These are phyloP conservation scores for Phoenix dactylifera DNA, from an alignment of 176 grass and related monocot species.

Conservation along the genomic window DNA sequence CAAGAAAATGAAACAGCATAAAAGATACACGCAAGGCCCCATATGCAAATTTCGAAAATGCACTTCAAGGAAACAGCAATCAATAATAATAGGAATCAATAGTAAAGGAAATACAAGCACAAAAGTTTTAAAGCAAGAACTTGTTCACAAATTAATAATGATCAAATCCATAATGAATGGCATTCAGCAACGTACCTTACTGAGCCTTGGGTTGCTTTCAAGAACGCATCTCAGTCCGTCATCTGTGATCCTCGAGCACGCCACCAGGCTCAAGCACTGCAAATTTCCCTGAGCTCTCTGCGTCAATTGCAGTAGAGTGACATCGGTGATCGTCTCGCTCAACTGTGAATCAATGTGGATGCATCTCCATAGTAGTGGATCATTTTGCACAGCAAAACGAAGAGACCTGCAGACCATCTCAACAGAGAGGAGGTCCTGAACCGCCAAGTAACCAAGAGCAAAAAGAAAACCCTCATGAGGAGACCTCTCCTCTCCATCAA, in stretches of 20 bases:
- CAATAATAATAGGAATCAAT: too few relatives aligned
- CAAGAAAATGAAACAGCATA: too few relatives aligned
- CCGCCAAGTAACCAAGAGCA: slow-evolving; percentile 41
- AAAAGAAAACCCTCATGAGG: slow-evolving; percentile 40
- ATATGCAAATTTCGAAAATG: too few relatives aligned
- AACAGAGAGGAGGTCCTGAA: slow-evolving; percentile 50
- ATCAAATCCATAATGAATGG: too few relatives aligned
- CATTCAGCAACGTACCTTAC: slow-evolving; percentile 43
- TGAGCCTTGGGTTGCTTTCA: slow-evolving; percentile 40
- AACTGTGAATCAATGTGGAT: slow-evolving; percentile 44
- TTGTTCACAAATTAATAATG: too few relatives aligned
- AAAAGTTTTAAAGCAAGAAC: too few relatives aligned
- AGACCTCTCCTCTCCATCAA: slow-evolving; percentile 18
- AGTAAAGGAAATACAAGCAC: too few relatives aligned
- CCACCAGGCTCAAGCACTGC: slow-evolving; percentile 38
- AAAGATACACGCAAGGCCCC: too few relatives aligned
- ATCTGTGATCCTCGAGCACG: slow-evolving; percentile 64
- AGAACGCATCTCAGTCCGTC: slow-evolving; percentile 64
- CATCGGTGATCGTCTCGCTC: slow-evolving; percentile 49
- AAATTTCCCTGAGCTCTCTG: slow-evolving; percentile 39
- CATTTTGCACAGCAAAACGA: slow-evolving; percentile 26
- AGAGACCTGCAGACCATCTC: slow-evolving; percentile 72
- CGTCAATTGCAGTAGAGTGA: slow-evolving; percentile 38
- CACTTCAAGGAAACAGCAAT: too few relatives aligned
- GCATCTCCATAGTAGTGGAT: slow-evolving; percentile 44